Conservation (phyloP, 2,329 filamentous ascomycete genomes). For the Clathrospora elynae region DNA sequence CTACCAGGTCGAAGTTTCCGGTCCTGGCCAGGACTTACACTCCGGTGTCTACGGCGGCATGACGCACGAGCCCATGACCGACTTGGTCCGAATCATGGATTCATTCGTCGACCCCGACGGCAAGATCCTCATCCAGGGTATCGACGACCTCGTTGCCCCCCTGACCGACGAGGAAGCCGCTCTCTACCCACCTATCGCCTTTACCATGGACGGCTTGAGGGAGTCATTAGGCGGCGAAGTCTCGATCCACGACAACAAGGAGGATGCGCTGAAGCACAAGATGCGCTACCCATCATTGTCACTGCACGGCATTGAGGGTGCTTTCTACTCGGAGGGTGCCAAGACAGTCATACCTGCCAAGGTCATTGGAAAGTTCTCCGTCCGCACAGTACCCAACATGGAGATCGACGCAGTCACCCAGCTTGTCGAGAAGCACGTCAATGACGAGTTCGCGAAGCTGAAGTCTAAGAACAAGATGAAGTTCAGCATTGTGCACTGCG, state of each 20-base stretch:
- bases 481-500: constrained; percentile 81
- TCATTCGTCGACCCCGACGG: constrained; percentile 87
- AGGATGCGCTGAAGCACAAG: constrained; percentile 89
- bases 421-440: constrained; percentile 80
- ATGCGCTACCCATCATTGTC: constrained; percentile 96
- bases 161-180: constrained; percentile 83
- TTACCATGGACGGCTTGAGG: constrained; percentile 94
- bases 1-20: constrained; percentile 89
- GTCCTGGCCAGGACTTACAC: constrained; percentile 91
- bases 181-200: constrained; percentile 88
- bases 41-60: constrained; percentile 96
- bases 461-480: constrained; percentile 90
- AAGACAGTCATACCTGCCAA: constrained; percentile 99
- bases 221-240: constrained; percentile 90
- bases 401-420: constrained; percentile 87
- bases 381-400: constrained; percentile 97
- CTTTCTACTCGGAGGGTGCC: constrained; percentile 88
- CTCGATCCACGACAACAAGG: constrained; percentile 85
- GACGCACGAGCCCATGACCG: constrained; percentile 98
- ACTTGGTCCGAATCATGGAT: constrained; percentile 80
- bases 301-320: constrained; percentile 92
- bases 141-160: constrained; percentile 90
- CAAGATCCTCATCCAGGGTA: constrained; percentile 91
- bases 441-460: constrained; percentile 83
- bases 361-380: constrained; percentile 97